Base-by-base conservation (phyloP, 495 filamentous ascomycete genomes). In the Xylaria cubensis region DNA sequence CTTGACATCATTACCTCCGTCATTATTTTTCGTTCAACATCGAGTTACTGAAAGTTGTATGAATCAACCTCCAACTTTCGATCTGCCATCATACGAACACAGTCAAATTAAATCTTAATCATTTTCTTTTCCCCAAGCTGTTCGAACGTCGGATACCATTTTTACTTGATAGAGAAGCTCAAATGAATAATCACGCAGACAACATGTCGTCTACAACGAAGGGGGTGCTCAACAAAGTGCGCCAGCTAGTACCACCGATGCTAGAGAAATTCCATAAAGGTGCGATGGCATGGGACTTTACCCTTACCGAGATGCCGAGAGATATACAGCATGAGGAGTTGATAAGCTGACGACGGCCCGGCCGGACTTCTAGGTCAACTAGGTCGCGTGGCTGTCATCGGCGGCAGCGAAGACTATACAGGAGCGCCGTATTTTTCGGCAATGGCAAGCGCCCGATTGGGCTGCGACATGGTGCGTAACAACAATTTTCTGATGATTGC, bases 341-440 rank as follows among this genome's bases (percentile, higher is more conserved):
- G 55, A 53, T 41, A 41, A 46, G 64, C 50, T 62, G 32, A 79
- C 81, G 44, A 70, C n/a, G 48, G 5, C 29, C 8, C n/a, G 48
- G 12, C 29, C 26, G 44, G 69, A 63, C 58, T 61, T 64, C 29
- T 75, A 97, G 96, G 96, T 53, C 95, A 98, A 83, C 87, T 97
- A 69, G 96, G 96, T 9, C 87, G 96, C 48, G 90, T 99, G 53
- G 97, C 92, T 55, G 96, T 99, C 58, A 96, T 99, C 73, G 96
- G 96, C 70, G 96, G 96, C 29, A 97, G 92, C 76, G 92, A 92
- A 80, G 97, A 98, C 83, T 99, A 98, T 79, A 97, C 96, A 12
- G 96, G 96, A 46, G 96, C 96, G 61, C 96, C 96, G 48, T 99
- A 97, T 83, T 99, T 99, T 82, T 97, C 95, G 36, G 95, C 96